Evolutionary conservation across 106 monocot genomes (phyloP), one percentile per base, ranked within the genome.

Genomic region (Allium fistulosum): DNA sequence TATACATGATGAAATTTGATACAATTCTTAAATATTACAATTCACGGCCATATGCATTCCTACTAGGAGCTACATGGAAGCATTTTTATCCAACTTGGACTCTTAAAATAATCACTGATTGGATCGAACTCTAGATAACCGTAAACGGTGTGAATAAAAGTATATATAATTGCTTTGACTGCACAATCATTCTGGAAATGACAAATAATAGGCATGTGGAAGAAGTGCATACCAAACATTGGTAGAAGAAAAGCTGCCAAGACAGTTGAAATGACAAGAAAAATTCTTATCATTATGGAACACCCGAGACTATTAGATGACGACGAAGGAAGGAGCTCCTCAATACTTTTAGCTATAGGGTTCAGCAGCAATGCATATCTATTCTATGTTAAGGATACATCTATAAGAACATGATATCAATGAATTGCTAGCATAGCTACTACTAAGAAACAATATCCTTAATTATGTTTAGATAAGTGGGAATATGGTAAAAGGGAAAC

Each of bases 301-400:
- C 72, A 81, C 83, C 76, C 75, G 0, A 57, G 3, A 65, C 76
- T 51, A 68, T 68, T 66, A 4, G 83, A 75, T 11, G 61, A 7
- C 27, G 65, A 45, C 57, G 12, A 46, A 65, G 86, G 91, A 61
- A 92, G 77, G 28, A 99, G 60, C 81, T 99, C 99, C 67, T 99
- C 92, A 58, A 99, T 47, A 67, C 99, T 78, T 67, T 77, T 82
- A 6, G 99, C 90, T 58, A 99, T 50, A 59, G 99, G 92, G 79
- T 90, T 93, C 37, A 99, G 60, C 74, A 99, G 67, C 67, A 93
- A 78, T 50, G 99, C 86, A 83, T 87, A 97, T 84, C 75, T 89
- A 46, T 74, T 71, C 51, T 46, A 26, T 48, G 76, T 81, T 79
- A 79, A 89, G 84, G 68, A 83, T 69, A 62, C 18, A 69, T 66